These are phyloP conservation scores for Mucor racemosus DNA, from an alignment of 371 early-diverging fungal genomes.

Conservation along the genomic window DNA sequence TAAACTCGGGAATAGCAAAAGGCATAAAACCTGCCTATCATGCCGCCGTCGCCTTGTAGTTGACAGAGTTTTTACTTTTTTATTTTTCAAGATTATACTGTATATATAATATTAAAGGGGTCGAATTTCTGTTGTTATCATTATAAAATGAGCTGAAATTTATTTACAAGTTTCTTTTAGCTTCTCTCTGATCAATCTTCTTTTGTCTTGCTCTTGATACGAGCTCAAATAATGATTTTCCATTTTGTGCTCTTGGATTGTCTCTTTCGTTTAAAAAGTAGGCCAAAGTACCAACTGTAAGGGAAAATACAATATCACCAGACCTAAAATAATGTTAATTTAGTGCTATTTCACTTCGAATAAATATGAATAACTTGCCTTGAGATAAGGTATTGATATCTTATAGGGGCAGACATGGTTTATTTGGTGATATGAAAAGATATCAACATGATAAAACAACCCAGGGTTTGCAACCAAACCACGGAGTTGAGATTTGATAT, in stretches of 20 bases:
- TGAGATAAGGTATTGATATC: conserved; percentile 51
- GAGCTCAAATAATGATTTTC: conserved; percentile 48
- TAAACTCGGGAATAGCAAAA: conserved; percentile 8
- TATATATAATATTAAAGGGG: not conserved
- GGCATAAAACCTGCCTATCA: conserved; percentile 5
- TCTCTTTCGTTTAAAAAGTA: conserved; percentile 57
- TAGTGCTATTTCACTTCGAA: no score
- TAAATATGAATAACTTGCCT: conserved; percentile 22
- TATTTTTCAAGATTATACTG: not conserved
- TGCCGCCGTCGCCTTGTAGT: not conserved
- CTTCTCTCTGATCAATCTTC: conserved; percentile 42
- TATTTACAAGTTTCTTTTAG: conserved; percentile 14
- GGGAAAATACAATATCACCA: conserved; percentile 51
- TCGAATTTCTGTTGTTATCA: not conserved
- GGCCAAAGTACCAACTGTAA: conserved; percentile 55
- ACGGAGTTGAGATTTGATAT: not conserved
- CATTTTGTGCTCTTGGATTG: conserved; percentile 53
- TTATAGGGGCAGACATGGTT: conserved; percentile 40
- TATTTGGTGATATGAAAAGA: not conserved
- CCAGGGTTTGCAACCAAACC: not conserved
- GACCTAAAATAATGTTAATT: conserved; percentile 26
- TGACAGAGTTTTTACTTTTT: no score
- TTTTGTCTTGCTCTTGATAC: conserved; percentile 36
- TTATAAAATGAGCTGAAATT: not conserved
- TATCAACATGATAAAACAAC: not conserved